Evolutionary conservation across 1,139 yeast genomes (phyloP).

Genomic region (Blastobotrys capitulatus): DNA sequence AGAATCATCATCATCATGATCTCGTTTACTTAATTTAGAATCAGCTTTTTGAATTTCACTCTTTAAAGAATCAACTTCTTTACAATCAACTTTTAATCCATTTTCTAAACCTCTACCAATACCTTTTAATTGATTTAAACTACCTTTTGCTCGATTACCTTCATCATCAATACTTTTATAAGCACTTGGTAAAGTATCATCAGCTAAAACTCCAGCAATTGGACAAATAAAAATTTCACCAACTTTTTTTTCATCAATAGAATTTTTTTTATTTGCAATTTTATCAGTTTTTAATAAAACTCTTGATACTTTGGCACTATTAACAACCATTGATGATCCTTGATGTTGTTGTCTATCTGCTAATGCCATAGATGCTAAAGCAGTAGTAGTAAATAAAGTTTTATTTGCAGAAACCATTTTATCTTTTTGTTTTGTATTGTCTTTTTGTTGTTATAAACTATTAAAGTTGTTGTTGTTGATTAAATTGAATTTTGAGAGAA

Average conservation of each 20-base stretch:
- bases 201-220: constrained; percentile 4
- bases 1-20: background rate
- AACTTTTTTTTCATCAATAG: constrained; percentile 4
- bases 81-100: background rate
- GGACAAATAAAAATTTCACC: constrained; percentile 9
- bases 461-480: too few relatives aligned
- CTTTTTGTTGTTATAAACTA: background rate
- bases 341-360: background rate
- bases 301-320: constrained; percentile 5
- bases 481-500: too few relatives aligned
- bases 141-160: constrained; percentile 4
- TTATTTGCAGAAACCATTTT: constrained; percentile 7
- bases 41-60: background rate
- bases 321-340: constrained; percentile 4
- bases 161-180: background rate
- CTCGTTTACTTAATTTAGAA: background rate
- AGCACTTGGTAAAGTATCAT: constrained; percentile 2
- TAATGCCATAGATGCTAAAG: background rate
- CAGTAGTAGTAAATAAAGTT: constrained; percentile 2
- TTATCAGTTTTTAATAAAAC: constrained; percentile 3
- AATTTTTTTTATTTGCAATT: background rate
- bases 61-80: background rate
- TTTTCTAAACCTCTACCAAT: background rate
- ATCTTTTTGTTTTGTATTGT: background rate
- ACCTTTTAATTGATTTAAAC: constrained; percentile 3